Evolutionary conservation across 1,284 basidiomycete genomes (phyloP).

Genomic region (Termitomyces sp.): DNA sequence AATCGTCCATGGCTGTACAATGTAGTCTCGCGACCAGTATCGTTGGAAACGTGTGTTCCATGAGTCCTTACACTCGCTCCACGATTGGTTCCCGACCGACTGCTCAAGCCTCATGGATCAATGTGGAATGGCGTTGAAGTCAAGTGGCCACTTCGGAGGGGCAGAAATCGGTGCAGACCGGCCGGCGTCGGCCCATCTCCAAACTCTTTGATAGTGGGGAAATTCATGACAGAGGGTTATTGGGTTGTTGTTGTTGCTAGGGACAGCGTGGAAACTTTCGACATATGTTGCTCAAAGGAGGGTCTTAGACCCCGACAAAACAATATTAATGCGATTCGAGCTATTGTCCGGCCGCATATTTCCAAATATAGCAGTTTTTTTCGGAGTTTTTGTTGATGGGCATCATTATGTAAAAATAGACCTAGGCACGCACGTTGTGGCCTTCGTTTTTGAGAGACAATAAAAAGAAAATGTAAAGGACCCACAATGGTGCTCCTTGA

Average conservation of each 20-base stretch:
- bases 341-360: background rate
- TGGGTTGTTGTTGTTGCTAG: background rate
- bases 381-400: background rate
- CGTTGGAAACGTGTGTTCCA: background rate
- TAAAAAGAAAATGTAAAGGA: conserved; percentile 6
- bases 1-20: background rate
- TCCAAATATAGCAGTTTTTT: background rate
- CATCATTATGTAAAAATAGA: background rate
- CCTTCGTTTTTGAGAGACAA: background rate
- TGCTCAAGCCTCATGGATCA: background rate
- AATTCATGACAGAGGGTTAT: background rate
- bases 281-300: background rate
- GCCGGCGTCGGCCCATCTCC: background rate
- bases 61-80: background rate
- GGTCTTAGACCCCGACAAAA: background rate
- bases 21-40: background rate
- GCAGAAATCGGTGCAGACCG: background rate
- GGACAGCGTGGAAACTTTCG: background rate
- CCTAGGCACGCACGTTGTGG: background rate
- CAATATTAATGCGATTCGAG: background rate
- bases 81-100: too few relatives aligned
- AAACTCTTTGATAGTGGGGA: background rate
- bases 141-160: background rate
- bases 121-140: background rate
- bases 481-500: background rate